These are phyloP conservation scores for Apiotrichum montevideense DNA, from an alignment of 1,284 basidiomycete genomes.

Conservation along the genomic window DNA sequence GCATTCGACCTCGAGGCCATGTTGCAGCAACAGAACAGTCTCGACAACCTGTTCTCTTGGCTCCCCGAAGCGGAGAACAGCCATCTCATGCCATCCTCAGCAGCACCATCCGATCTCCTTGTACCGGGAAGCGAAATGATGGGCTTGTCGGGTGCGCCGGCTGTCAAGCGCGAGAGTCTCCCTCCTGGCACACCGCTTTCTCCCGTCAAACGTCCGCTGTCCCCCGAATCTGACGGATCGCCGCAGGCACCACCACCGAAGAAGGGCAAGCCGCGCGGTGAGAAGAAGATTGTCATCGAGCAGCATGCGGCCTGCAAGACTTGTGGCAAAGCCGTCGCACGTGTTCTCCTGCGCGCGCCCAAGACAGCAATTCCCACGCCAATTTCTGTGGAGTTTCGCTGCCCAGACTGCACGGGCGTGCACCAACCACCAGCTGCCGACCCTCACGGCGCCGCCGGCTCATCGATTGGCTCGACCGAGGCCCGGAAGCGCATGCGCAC, in stretches of 20 bases:
- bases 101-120: conserved; percentile 9
- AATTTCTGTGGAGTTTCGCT: conserved; percentile 25
- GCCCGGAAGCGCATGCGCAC: conserved; percentile 38
- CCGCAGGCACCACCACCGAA: conserved; percentile 16
- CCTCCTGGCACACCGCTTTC: conserved; percentile 9
- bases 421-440: conserved; percentile 23
- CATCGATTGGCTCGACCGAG: conserved; percentile 32
- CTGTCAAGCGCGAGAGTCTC: background rate
- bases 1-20: conserved; percentile 42
- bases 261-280: conserved; percentile 28
- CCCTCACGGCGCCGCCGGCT: conserved; percentile 12
- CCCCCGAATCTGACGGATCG: conserved; percentile 18
- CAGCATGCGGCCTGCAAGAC: conserved; percentile 21
- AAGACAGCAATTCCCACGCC: conserved; percentile 33
- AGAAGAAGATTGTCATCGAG: conserved; percentile 41
- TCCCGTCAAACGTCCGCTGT: conserved; percentile 19
- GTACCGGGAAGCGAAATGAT: conserved; percentile 9
- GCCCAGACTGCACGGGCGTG: conserved; percentile 28
- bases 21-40: conserved; percentile 23
- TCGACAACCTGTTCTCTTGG: conserved; percentile 37
- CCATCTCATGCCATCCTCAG: conserved; percentile 3
- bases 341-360: conserved; percentile 38
- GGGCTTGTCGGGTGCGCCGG: conserved; percentile 1
- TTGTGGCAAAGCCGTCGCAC: conserved; percentile 27
- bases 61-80: conserved; percentile 25